Conservation (phyloP, 2,329 filamentous ascomycete species). For the Calonectria ilicicola region DNA sequence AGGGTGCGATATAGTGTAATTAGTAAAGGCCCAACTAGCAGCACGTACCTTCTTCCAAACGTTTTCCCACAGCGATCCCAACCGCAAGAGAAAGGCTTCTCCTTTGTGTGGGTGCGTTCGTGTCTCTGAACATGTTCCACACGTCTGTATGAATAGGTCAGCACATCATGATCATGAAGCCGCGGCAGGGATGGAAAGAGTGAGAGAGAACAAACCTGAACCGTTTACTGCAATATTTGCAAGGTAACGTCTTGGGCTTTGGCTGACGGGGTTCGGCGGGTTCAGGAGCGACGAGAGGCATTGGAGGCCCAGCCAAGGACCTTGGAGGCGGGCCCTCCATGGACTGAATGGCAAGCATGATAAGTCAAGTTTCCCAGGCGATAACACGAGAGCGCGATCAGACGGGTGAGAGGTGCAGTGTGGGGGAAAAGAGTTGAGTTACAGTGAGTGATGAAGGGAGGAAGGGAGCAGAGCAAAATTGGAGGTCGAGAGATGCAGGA, state of each 20-base stretch:
- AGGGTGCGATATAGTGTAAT: conserved; percentile 35
- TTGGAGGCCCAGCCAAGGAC: conserved; percentile 40
- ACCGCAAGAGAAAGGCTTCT: conserved; percentile 71
- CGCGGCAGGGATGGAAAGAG: conserved; percentile 23
- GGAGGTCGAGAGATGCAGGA: conserved; percentile 44
- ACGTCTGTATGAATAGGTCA: conserved; percentile 54
- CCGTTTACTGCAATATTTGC: conserved; percentile 72
- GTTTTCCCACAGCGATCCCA: conserved; percentile 72
- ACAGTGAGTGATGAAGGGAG: conserved; percentile 33
- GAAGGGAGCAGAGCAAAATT: conserved; percentile 39
- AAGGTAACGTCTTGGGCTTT: conserved; percentile 72
- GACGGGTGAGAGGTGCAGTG: conserved; percentile 25
- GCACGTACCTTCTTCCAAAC: conserved; percentile 70
- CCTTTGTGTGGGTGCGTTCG: conserved; percentile 73
- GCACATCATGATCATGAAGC: conserved; percentile 11
- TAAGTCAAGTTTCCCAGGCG: conserved; percentile 38
- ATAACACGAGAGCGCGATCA: conserved; percentile 28
- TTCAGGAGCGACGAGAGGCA: conserved; percentile 53
- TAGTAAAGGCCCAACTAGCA: conserved; percentile 26
- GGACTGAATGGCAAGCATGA: conserved; percentile 66
- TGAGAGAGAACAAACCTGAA: conserved; percentile 63
- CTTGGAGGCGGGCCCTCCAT: conserved; percentile 59
- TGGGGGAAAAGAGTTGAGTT: conserved; percentile 34
- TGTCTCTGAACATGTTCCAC: conserved; percentile 75
- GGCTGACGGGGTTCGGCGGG: conserved; percentile 65